A percentile compares a stretch with the other conserved stretches of the same genome.
Conservation (phyloP, 208 protist genomes). For the Crithidia thermophila region DNA sequence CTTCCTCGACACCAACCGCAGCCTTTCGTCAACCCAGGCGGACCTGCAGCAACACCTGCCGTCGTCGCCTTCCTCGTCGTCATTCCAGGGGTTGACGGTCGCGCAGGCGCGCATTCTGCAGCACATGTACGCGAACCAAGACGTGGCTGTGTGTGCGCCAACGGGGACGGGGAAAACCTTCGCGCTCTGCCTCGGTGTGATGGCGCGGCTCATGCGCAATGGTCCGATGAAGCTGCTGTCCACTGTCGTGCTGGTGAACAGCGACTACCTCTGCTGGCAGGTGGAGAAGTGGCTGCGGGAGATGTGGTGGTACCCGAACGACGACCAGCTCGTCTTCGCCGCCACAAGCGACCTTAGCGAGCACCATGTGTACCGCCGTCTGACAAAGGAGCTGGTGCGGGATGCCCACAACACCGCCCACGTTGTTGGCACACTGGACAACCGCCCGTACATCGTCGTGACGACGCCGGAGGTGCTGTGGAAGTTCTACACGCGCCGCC, state of each 20-base stretch:
- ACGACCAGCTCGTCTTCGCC: slow-evolving; percentile 82
- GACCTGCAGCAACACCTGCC: not conserved
- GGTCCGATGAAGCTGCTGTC: slow-evolving; percentile 90
- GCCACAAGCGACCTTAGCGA: slow-evolving; percentile 63
- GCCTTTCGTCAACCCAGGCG: not conserved
- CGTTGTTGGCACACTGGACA: slow-evolving; percentile 57
- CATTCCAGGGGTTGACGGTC: slow-evolving; percentile 57
- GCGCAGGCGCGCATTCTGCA: slow-evolving; percentile 88
- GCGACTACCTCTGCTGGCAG: slow-evolving; percentile 79
- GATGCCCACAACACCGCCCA: slow-evolving; percentile 32
- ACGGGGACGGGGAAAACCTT: slow-evolving; percentile 92
- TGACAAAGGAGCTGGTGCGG: slow-evolving; percentile 65
- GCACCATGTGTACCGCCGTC: slow-evolving; percentile 73
- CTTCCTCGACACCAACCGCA: slow-evolving; percentile 37
- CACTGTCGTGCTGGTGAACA: slow-evolving; percentile 76
- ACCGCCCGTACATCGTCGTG: slow-evolving; percentile 84
- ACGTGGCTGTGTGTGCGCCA: slow-evolving; percentile 88
- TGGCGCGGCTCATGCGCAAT: slow-evolving; percentile 83
- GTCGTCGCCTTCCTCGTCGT: not conserved
- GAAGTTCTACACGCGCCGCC: slow-evolving; percentile 65
- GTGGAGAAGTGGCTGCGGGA: slow-evolving; percentile 82
- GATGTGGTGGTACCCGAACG: slow-evolving; percentile 90
- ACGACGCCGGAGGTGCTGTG: slow-evolving; percentile 81
- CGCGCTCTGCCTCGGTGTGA: slow-evolving; percentile 80
- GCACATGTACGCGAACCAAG: slow-evolving; percentile 83